Evolutionary conservation across 148 eudicot genomes (phyloP), one percentile per base, ranked within the genome.

Genomic region (Amaranthus cruentus): DNA sequence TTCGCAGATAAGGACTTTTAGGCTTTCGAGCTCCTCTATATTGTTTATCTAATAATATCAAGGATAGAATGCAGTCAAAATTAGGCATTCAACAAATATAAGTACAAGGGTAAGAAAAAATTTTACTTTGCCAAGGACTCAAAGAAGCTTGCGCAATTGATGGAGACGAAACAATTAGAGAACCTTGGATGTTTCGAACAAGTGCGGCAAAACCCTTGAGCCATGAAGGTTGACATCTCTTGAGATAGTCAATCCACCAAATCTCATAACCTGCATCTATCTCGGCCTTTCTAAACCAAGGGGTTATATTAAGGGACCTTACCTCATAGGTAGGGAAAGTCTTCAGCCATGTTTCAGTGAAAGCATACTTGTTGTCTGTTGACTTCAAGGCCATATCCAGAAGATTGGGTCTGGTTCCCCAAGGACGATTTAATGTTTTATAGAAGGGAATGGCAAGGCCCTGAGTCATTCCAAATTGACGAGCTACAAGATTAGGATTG

Each of bases 381-480:
- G 58, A 58, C 42, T 67, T 75, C n/a, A 55, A 63, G 72, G 66
- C 65, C 52, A 43, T 38, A 42, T 75, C 78, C 9, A 75, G 50
- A 59, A 75, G 61, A 68, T 75, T 75, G 51, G 58, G 55, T 59
- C 78, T 69, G 72, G 72, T 58, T 58, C 78, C 78, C 78, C 78
- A 75, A 28, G 78, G 78, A 48, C 78, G 72, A 75, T 75, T 75
- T 12, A 75, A 50, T 51, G 78, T 75, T 72, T 42, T 67, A 55
- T 75, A 75, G 47, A 46, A 75, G 42, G 78, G 78, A 66, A 75
- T 75, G 46, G 72, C 72, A 55, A 75, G 44, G 42, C 78, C 78
- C 62, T 75, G 78, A 58, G 58, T 67, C 72, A 75, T 67, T 68
- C 78, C 78, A n/a, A 75, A 75, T 68, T 75, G 78, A 58, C 78